Evolutionary conservation across 495 filamentous ascomycete genomes (phyloP).

Genomic region (Neurospora sp.): DNA sequence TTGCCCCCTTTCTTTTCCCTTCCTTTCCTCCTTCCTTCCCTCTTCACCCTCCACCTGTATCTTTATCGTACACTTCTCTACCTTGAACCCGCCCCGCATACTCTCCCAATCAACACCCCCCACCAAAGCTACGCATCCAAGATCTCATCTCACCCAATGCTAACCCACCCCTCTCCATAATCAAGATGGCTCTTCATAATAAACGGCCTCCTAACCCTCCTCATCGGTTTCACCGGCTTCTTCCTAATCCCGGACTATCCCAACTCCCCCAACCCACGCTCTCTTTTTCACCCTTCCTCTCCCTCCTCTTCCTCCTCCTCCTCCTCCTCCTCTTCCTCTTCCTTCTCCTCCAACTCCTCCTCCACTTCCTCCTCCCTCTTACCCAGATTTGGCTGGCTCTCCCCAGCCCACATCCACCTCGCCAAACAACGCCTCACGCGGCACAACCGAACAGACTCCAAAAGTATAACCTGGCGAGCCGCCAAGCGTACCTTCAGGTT

Average conservation of each 20-base stretch:
- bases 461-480: slow-evolving; percentile 27
- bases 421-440: slow-evolving; percentile 23
- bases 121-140: no score
- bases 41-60: not conserved
- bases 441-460: slow-evolving; percentile 24
- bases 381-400: slow-evolving; percentile 20
- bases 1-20: not conserved
- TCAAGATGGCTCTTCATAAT: slow-evolving; percentile 42
- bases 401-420: slow-evolving; percentile 14
- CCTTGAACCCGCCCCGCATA: no score
- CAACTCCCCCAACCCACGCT: slow-evolving; percentile 24
- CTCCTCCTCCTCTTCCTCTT: not conserved
- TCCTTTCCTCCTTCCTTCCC: not conserved
- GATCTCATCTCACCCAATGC: no score
- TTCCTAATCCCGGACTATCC: slow-evolving; percentile 43
- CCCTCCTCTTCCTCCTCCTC: not conserved
- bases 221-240: slow-evolving; percentile 37
- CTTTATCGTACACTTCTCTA: not conserved
- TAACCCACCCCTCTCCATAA: not conserved
- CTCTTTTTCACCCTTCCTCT: no score
- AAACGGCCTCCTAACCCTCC: slow-evolving; percentile 38
- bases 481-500: slow-evolving; percentile 25
- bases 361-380: not conserved
- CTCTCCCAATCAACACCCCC: not conserved
- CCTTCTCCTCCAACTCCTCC: not conserved